A percentile compares a stretch with the other conserved stretches of the same genome.
phyloP scores from a whole-genome alignment of 2,329 filamentous ascomycete species.

The Aureobasidium zeae region DNA sequence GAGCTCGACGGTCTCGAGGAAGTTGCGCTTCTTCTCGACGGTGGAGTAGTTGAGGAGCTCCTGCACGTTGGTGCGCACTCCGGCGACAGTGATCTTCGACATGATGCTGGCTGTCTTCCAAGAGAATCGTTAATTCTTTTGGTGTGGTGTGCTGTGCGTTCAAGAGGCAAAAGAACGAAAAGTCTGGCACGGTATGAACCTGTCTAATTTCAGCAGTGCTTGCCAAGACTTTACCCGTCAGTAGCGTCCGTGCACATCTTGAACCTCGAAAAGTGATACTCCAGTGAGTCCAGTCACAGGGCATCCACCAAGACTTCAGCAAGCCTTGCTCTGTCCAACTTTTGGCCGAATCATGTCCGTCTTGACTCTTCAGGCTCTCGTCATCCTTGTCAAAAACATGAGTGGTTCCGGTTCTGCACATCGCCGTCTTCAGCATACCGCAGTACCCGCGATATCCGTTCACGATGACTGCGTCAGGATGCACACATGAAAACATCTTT shows the following conservation, averaged over 20 bases:
- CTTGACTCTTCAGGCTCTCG: no score
- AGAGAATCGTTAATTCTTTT: constrained; percentile 34
- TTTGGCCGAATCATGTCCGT: constrained; percentile 1
- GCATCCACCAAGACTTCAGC: background rate
- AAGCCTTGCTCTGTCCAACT: no score
- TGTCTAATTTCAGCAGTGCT: background rate
- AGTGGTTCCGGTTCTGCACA: no score
- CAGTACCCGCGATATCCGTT: constrained; percentile 1
- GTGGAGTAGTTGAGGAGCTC: constrained; percentile 83
- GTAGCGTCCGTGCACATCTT: background rate
- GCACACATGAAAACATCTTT: no score
- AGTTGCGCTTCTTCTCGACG: constrained; percentile 35
- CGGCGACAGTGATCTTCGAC: constrained; percentile 79
- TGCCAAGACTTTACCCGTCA: background rate
- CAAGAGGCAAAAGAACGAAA: constrained; percentile 4
- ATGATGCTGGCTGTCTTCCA: constrained; percentile 44
- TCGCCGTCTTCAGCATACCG: no score
- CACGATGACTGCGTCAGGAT: no score
- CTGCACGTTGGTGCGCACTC: constrained; percentile 90
- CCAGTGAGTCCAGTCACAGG: background rate
- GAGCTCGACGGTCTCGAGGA: constrained; percentile 41
- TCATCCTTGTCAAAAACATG: no score
- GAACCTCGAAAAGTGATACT: background rate
- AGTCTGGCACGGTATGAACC: background rate
- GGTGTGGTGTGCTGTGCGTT: constrained; percentile 20